Evolutionary conservation across 164 flowering plant species (phyloP), one percentile per base, ranked within the genome.

Genomic region (Houttuynia cordata): DNA sequence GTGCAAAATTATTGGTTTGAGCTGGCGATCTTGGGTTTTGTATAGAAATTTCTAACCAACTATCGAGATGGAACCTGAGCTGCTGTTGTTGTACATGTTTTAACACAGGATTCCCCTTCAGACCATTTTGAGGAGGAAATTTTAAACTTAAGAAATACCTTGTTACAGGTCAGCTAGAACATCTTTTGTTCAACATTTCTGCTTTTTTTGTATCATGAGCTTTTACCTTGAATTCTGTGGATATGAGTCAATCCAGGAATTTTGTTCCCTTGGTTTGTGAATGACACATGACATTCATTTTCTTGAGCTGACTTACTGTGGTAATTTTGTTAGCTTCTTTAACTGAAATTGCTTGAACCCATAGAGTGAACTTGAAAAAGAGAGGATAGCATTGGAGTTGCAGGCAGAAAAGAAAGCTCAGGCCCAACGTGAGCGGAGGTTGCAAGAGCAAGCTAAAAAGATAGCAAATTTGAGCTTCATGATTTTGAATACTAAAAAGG

Each of bases 351-450:
- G 15, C 50, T 58, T 64, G 13, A 24, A 41, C 41, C 18, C 67
- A 24, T 61, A 94, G 99, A 85, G 88, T 78, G 99, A 90, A 67
- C 49, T 93, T 66, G 99, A 93, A 71, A 84, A 94, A 68, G 98
- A 93, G 78, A 76, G 97, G 23, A 93, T 93, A 58, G 79, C 96
- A 66, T 71, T 88, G 78, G 99, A 90, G 75, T 70, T 94, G 77
- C 95, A 85, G 75, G 95, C 85, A 73, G 96, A 88, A 78, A 94
- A 88, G 78, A 83, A 83, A 80, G 89, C 88, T 64, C 97, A 90
- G 75, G 91, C 81, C 51, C 83, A 85, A 67, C 76, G 85, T 21
- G 97, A 94, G 58, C 82, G 67, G 73, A 81, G 76, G 74, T 70
- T 94, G 67, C 81, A 83, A 68, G 88, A 90, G 72, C 99, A 93